Evolutionary conservation across 148 eudicot species (phyloP), one percentile per base, ranked within the genome.

Genomic region (Fagopyrum tataricum): DNA sequence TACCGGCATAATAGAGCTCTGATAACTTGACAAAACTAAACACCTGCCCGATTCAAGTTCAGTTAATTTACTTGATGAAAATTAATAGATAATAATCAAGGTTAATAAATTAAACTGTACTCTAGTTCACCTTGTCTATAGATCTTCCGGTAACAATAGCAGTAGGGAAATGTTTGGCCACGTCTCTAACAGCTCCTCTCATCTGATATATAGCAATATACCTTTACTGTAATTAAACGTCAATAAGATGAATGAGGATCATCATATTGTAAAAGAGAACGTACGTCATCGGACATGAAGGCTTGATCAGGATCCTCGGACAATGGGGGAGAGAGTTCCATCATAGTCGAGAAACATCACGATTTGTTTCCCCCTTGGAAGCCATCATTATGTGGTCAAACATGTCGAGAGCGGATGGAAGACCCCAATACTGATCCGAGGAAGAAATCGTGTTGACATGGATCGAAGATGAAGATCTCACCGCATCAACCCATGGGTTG

Each of bases 81-180:
- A n/a, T n/a, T n/a, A n/a, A n/a, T n/a, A n/a, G n/a, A n/a, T n/a
- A n/a, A n/a, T n/a, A n/a, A n/a, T n/a, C n/a, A n/a, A n/a, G n/a
- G n/a, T n/a, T n/a, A n/a, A n/a, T n/a, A n/a, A n/a, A n/a, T n/a
- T n/a, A n/a, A n/a, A n/a, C n/a, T n/a, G n/a, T n/a, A n/a, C n/a
- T n/a, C n/a, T n/a, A n/a, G n/a, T n/a, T n/a, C n/a, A n/a, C 98
- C 91, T 95, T 91, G 67, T 84, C 89, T 75, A 87, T 84, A 82
- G 90, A 87, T 73, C 98, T 85, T 48, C 98, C 98, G 26, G 85
- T 94, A 0, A 91, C 97, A 77, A 94, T 91, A 18, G 98, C 98
- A 0, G 98, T 91, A 7, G 98, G 98, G 71, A 94, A 94, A 74
- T 76, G 84, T 52, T 84, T 87, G 4, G 97, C 91, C 0, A 87